Evolutionary conservation across 2,329 filamentous ascomycete species (phyloP).

Genomic region (Arthrocladium fulminans): DNA sequence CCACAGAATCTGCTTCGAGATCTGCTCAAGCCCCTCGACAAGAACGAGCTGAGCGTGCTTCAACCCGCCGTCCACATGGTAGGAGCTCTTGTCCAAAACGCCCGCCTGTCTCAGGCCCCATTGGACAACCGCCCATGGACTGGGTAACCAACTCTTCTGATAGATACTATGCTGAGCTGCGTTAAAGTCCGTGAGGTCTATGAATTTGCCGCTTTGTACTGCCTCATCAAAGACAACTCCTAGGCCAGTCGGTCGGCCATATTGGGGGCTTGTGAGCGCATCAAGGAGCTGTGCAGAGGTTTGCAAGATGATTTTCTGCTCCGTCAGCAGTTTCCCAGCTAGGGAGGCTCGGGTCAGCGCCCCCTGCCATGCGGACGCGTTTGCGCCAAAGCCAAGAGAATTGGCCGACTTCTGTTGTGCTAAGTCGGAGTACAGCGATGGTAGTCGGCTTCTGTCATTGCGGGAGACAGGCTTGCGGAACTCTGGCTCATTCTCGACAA

Average conservation of each 20-base stretch:
- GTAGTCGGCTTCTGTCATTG: constrained; percentile 58
- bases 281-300: constrained; percentile 56
- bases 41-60: constrained; percentile 38
- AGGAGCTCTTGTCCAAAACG: constrained; percentile 41
- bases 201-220: constrained; percentile 57
- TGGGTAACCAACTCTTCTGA: constrained; percentile 56
- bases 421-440: constrained; percentile 85
- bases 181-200: constrained; percentile 63
- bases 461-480: constrained; percentile 20
- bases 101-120: constrained; percentile 70
- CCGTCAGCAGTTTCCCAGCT: constrained; percentile 49
- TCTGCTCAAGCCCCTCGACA: constrained; percentile 49
- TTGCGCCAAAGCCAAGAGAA: constrained; percentile 75
- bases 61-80: constrained; percentile 28
- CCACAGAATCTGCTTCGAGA: constrained; percentile 13
- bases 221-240: constrained; percentile 73
- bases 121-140: constrained; percentile 60
- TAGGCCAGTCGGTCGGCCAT: constrained; percentile 71
- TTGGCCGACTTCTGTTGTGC: constrained; percentile 64
- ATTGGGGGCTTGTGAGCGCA: constrained; percentile 65
- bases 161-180: constrained; percentile 61
- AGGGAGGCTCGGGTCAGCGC: constrained; percentile 62
- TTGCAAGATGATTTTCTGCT: constrained; percentile 39
- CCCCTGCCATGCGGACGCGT: constrained; percentile 68
- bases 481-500: constrained; percentile 21